Evolutionary conservation across 768 basidiomycete genomes (phyloP).

Genomic region (Suillus subaureus): DNA sequence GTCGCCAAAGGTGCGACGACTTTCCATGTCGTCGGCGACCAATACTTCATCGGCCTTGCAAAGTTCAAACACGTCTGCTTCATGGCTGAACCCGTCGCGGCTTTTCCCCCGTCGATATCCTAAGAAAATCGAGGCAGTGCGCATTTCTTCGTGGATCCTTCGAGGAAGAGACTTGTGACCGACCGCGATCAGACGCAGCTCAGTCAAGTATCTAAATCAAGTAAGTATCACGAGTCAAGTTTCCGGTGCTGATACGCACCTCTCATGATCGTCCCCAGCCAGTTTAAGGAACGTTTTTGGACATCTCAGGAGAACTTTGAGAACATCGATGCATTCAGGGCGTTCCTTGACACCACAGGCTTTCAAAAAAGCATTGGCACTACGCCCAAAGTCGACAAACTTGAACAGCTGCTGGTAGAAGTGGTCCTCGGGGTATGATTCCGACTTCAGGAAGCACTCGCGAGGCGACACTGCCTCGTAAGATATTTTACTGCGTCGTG

Average conservation of each 20-base stretch:
- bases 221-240: constrained; percentile 6
- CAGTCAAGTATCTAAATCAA: constrained; percentile 65
- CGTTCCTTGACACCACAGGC: constrained; percentile 85
- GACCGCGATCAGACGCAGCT: constrained; percentile 79
- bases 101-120: constrained; percentile 51
- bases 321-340: constrained; percentile 79
- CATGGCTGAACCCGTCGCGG: neutral
- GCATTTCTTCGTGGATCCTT: constrained; percentile 53
- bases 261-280: constrained; percentile 55
- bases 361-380: constrained; percentile 77
- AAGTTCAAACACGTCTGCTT: constrained; percentile 57
- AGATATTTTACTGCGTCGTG: neutral
- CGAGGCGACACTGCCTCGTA: constrained; percentile 43
- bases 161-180: constrained; percentile 54
- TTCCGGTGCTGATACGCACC: constrained; percentile 42
- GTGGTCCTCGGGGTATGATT: constrained; percentile 25
- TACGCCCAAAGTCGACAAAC: constrained; percentile 80
- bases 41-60: constrained; percentile 65
- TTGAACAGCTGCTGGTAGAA: constrained; percentile 72
- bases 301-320: constrained; percentile 61
- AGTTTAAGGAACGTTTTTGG: constrained; percentile 67
- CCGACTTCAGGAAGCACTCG: constrained; percentile 62
- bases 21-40: constrained; percentile 80
- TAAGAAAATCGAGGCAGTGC: constrained; percentile 64
- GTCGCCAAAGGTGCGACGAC: constrained; percentile 74